phyloP scores from a whole-genome alignment of 2,329 filamentous ascomycete species.

The Alternaria postmessia region DNA sequence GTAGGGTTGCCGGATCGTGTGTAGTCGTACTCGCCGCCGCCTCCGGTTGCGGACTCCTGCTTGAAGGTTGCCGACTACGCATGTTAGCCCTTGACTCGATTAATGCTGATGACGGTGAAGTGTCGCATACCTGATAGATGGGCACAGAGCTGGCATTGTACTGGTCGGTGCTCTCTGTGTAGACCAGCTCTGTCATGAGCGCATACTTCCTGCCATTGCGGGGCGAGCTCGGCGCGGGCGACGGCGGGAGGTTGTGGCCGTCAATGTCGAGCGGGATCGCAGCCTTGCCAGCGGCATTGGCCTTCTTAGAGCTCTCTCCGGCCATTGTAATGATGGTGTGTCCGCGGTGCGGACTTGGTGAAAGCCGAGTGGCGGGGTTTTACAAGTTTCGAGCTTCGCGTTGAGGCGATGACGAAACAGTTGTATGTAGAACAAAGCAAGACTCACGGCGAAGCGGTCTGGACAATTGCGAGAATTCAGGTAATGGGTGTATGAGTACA shows the following conservation, averaged over 20 bases:
- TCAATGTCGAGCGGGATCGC: slow-evolving; percentile 51
- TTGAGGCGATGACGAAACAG: slow-evolving; percentile 28
- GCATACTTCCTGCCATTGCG: slow-evolving; percentile 87
- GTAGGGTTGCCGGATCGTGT: slow-evolving; percentile 97
- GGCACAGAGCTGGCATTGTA: slow-evolving; percentile 96
- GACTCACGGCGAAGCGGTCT: background rate
- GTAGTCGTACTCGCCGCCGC: slow-evolving; percentile 93
- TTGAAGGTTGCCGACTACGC: slow-evolving; percentile 95
- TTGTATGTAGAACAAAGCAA: slow-evolving; percentile 6
- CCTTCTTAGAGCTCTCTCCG: slow-evolving; percentile 45
- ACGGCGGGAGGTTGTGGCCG: slow-evolving; percentile 58
- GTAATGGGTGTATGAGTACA: slow-evolving; percentile 7
- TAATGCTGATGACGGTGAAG: background rate
- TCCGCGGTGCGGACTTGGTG: slow-evolving; percentile 23
- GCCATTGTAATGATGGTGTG: slow-evolving; percentile 36
- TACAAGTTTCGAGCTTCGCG: slow-evolving; percentile 14
- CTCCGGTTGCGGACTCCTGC: slow-evolving; percentile 80
- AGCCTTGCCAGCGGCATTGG: slow-evolving; percentile 51
- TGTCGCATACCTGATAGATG: slow-evolving; percentile 81
- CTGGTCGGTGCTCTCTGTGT: slow-evolving; percentile 94
- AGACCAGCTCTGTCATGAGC: slow-evolving; percentile 94
- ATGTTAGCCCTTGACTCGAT: slow-evolving; percentile 20
- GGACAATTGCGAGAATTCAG: slow-evolving; percentile 2
- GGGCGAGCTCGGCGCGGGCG: slow-evolving; percentile 91
- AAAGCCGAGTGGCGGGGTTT: slow-evolving; percentile 18